Evolutionary conservation across 805 yeast species (phyloP).

Genomic region (Starmerella floris): DNA sequence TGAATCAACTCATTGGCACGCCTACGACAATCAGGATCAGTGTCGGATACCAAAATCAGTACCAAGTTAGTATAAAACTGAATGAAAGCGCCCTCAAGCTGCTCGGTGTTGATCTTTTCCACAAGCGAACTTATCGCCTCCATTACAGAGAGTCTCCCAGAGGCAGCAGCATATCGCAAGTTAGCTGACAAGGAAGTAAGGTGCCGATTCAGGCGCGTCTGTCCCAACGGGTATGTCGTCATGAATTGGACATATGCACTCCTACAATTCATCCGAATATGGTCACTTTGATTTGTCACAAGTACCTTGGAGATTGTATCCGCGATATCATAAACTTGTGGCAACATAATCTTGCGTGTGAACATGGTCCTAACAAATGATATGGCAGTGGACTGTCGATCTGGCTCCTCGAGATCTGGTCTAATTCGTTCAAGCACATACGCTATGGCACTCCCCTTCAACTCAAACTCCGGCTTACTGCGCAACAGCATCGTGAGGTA

Average conservation of each 20-base stretch:
- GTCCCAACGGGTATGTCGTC: slow-evolving; percentile 90
- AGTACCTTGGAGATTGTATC: slow-evolving; percentile 66
- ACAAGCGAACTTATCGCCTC: slow-evolving; percentile 66
- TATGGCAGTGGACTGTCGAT: slow-evolving; percentile 76
- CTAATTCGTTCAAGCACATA: slow-evolving; percentile 57
- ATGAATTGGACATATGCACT: slow-evolving; percentile 70
- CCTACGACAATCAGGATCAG: slow-evolving; percentile 65
- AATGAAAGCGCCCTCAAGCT: slow-evolving; percentile 36
- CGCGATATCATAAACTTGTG: slow-evolving; percentile 84
- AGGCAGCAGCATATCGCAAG: slow-evolving; percentile 67
- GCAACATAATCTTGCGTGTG: slow-evolving; percentile 55
- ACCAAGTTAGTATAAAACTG: slow-evolving; percentile 77
- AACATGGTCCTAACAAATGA: slow-evolving; percentile 70
- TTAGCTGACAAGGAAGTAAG: slow-evolving; percentile 70
- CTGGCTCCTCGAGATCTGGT: slow-evolving; percentile 85
- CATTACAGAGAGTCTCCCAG: slow-evolving; percentile 82
- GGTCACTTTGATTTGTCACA: slow-evolving; percentile 77
- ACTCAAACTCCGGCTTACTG: slow-evolving; percentile 47
- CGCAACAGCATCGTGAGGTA: slow-evolving; percentile 48
- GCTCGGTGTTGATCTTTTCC: slow-evolving; percentile 40
- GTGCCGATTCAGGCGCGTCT: slow-evolving; percentile 69
- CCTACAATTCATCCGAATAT: slow-evolving; percentile 73
- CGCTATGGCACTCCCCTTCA: slow-evolving; percentile 60
- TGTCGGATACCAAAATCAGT: slow-evolving; percentile 64
- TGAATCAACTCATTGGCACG: slow-evolving; percentile 50